Evolutionary conservation across 306 rosid species (phyloP), one percentile per base, ranked within the genome.

Genomic region (Acacia crassicarpa): DNA sequence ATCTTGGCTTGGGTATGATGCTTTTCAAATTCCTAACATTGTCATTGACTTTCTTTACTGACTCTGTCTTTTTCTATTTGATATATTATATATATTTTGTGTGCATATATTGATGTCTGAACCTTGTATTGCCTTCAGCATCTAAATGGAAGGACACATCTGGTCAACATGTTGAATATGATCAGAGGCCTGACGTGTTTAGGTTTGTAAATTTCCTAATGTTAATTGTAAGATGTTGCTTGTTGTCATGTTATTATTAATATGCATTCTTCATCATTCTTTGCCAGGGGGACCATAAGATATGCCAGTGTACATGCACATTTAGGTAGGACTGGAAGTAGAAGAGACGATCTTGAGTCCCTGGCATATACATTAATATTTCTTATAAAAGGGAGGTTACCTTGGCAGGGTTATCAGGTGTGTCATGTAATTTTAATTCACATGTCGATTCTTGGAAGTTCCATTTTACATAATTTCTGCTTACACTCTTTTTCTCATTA

Each of bases 321-420:
- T 90, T 86, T 94, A 82, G 98, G 98, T 81, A 89, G 98, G 78
- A 94, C 98, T 49, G 97, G 98, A 63, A 94, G 98, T 84, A 89
- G 98, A 76, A 89, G 97, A 84, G 98, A 94, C 38, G 98, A 94
- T 86, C 96, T 94, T 8, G 98, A 94, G 85, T 94, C 98, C 35
- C 78, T 94, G 82, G 98, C 98, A 4, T 94, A 94, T 89, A 94
- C 98, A 0, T 86, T 94, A 78, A 89, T 94, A 89, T 94, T 94
- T 89, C 98, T 94, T 73, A 89, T 94, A 68, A 92, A 77, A 83
- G 98, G 98, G 87, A 91, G 96, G 89, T 88, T 94, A 53, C 98
- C 98, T 4, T 94, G 98, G 98, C 98, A 94, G 90, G 98, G 98
- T 82, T 94, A 92, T 88, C 98, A 92, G 96, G 98, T 92, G 25